Percentiles rank a stretch among this genome's conserved stretches.
Conservation (phyloP, 371 early-diverging fungal species). For the Mortierella sp. region DNA sequence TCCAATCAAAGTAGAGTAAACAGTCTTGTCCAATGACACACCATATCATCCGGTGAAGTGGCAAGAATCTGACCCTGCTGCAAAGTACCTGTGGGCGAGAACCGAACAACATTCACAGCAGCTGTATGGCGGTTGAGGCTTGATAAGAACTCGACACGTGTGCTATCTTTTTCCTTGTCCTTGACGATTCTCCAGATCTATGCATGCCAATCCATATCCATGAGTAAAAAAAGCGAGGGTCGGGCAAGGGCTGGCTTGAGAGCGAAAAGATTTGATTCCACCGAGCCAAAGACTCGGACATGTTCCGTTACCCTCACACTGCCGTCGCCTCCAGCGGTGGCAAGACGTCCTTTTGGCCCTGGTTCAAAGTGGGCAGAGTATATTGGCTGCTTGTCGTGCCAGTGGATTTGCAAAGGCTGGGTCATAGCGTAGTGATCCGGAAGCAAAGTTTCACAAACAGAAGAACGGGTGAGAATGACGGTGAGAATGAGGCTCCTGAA, state of each 20-base stretch:
- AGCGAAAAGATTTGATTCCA: neutral
- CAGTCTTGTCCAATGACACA: no score
- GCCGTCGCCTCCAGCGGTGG: slow-evolving; percentile 93
- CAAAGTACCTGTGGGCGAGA: slow-evolving; percentile 76
- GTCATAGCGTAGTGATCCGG: no score
- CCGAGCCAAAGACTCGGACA: neutral
- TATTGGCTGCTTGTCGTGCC: slow-evolving; percentile 94
- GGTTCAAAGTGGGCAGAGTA: slow-evolving; percentile 93
- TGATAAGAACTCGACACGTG: slow-evolving; percentile 83
- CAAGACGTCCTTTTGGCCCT: slow-evolving; percentile 69
- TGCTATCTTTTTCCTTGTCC: slow-evolving; percentile 54
- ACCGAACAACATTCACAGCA: slow-evolving; percentile 95
- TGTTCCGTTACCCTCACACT: slow-evolving; percentile 77
- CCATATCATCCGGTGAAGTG: no score
- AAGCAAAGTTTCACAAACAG: no score
- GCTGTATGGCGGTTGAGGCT: slow-evolving; percentile 87
- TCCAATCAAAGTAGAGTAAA: no score
- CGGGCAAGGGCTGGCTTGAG: no score
- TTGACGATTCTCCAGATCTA: slow-evolving; percentile 76
- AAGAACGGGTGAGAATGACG: no score
- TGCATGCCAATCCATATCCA: slow-evolving; percentile 3
- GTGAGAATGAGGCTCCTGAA: no score
- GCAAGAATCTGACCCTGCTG: no score
- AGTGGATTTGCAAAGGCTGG: slow-evolving; percentile 86
- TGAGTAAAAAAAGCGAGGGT: neutral